Evolutionary conservation across 2,329 filamentous ascomycete species (phyloP).

Genomic region (Decorospora gaudefroyi): DNA sequence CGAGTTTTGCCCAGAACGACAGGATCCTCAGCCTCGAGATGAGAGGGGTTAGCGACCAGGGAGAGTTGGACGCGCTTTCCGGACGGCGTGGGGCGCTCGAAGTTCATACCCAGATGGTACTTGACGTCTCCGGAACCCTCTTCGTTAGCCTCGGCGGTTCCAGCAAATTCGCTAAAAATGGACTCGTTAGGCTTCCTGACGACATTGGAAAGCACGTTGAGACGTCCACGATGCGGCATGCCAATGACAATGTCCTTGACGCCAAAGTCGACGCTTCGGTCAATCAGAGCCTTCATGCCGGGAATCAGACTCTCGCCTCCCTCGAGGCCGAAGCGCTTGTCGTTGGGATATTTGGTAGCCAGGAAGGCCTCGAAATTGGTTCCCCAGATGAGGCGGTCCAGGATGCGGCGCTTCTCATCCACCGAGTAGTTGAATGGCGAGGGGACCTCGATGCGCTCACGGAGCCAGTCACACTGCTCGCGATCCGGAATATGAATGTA

Average conservation of each 20-base stretch:
- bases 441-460: slow-evolving; percentile 91
- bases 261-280: slow-evolving; percentile 96
- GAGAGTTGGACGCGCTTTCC: slow-evolving; percentile 99
- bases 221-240: slow-evolving; percentile 97
- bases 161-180: slow-evolving; percentile 98
- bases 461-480: slow-evolving; percentile 97
- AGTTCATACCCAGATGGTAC: slow-evolving; percentile 99
- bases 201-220: slow-evolving; percentile 97
- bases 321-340: slow-evolving; percentile 98
- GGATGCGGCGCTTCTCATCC: slow-evolving; percentile 96
- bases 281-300: slow-evolving; percentile 98
- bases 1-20: slow-evolving; percentile 97
- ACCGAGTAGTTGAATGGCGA: slow-evolving; percentile 96
- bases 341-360: slow-evolving; percentile 97
- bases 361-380: slow-evolving; percentile 96
- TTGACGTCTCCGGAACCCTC: slow-evolving; percentile 99
- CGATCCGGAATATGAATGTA: slow-evolving; percentile 99
- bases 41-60: slow-evolving; percentile 95
- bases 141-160: slow-evolving; percentile 82
- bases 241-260: slow-evolving; percentile 99
- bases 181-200: slow-evolving; percentile 99
- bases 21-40: slow-evolving; percentile 96
- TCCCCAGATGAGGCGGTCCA: slow-evolving; percentile 97
- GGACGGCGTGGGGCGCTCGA: slow-evolving; percentile 95
- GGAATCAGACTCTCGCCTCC: slow-evolving; percentile 96